Evolutionary conservation across 768 basidiomycete species (phyloP).

Genomic region (Leccinellum rugosiceps): DNA sequence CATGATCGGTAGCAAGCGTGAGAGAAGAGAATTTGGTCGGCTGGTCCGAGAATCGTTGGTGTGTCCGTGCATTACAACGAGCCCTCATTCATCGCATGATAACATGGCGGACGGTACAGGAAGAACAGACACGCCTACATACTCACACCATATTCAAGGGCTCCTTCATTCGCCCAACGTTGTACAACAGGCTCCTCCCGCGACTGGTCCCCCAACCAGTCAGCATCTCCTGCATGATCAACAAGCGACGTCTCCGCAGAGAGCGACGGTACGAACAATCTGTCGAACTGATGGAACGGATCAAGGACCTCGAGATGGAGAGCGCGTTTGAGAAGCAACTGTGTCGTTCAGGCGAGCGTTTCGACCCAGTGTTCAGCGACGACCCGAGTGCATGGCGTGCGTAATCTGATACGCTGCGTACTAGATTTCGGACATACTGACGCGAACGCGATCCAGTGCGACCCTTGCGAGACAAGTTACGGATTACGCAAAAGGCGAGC

Average conservation of each 20-base stretch:
- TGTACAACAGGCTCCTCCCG: slow-evolving; percentile 69
- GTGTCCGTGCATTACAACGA: slow-evolving; percentile 13
- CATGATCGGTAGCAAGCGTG: slow-evolving; percentile 49
- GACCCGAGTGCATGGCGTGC: slow-evolving; percentile 19
- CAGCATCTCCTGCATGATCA: slow-evolving; percentile 69
- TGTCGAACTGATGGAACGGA: slow-evolving; percentile 31
- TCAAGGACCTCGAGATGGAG: slow-evolving; percentile 37
- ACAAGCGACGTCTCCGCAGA: slow-evolving; percentile 40
- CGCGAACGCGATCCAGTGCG: slow-evolving; percentile 26
- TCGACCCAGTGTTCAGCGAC: slow-evolving; percentile 28
- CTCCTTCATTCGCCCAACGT: slow-evolving; percentile 58
- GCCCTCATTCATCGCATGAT: neutral
- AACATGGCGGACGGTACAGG: slow-evolving; percentile 35
- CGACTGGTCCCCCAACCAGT: slow-evolving; percentile 77
- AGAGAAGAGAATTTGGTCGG: slow-evolving; percentile 46
- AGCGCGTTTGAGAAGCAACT: slow-evolving; percentile 35
- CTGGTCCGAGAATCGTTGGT: slow-evolving; percentile 54
- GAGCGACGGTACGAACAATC: slow-evolving; percentile 43
- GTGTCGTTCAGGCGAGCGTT: slow-evolving; percentile 14
- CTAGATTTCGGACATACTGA: slow-evolving; percentile 4
- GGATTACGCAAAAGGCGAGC: slow-evolving; percentile 33
- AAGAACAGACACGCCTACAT: slow-evolving; percentile 51
- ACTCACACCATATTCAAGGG: slow-evolving; percentile 72
- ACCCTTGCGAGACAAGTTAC: slow-evolving; percentile 34
- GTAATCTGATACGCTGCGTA: neutral